Evolutionary conservation across 495 filamentous ascomycete genomes (phyloP).

Genomic region (Oidiodendron maius): DNA sequence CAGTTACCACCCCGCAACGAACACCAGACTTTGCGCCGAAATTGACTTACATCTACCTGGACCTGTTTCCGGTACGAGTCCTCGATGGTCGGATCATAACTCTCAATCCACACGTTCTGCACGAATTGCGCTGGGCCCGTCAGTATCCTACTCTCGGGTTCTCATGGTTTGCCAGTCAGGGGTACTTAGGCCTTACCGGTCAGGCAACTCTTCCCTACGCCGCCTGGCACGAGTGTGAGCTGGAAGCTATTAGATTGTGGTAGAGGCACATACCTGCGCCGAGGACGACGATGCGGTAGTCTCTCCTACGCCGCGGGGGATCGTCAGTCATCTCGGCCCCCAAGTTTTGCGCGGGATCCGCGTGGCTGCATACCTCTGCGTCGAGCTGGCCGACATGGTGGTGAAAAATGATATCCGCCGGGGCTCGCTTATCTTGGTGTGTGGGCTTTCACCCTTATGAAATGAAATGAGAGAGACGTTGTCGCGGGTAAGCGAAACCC

Average conservation of each 20-base stretch:
- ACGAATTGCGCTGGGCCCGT: slow-evolving; percentile 82
- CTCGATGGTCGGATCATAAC: slow-evolving; percentile 97
- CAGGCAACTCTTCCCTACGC: slow-evolving; percentile 96
- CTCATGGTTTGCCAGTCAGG: too few species aligned
- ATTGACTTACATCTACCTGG: slow-evolving; percentile 76
- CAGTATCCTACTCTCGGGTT: too few species aligned
- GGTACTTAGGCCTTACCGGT: slow-evolving; percentile 87
- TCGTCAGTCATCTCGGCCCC: slow-evolving; percentile 2
- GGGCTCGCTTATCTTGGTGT: too few species aligned
- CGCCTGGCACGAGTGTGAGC: slow-evolving; percentile 51
- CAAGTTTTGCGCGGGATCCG: background rate
- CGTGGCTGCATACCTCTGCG: too few species aligned
- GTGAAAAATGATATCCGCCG: too few species aligned
- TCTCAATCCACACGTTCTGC: slow-evolving; percentile 98
- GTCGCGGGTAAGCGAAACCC: too few species aligned
- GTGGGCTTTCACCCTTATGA: too few species aligned
- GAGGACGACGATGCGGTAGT: slow-evolving; percentile 89
- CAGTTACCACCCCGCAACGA: slow-evolving; percentile 11
- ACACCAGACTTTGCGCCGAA: background rate
- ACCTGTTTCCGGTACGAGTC: slow-evolving; percentile 95
- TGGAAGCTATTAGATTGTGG: background rate
- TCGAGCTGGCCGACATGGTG: too few species aligned
- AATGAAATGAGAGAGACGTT: too few species aligned
- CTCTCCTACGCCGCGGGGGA: slow-evolving; percentile 45
- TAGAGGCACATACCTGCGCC: slow-evolving; percentile 61